Percentiles rank a stretch among this genome's conserved stretches.
Evolutionary conservation across 768 basidiomycete species (phyloP).

Genomic region (Antrodiella citrinella): DNA sequence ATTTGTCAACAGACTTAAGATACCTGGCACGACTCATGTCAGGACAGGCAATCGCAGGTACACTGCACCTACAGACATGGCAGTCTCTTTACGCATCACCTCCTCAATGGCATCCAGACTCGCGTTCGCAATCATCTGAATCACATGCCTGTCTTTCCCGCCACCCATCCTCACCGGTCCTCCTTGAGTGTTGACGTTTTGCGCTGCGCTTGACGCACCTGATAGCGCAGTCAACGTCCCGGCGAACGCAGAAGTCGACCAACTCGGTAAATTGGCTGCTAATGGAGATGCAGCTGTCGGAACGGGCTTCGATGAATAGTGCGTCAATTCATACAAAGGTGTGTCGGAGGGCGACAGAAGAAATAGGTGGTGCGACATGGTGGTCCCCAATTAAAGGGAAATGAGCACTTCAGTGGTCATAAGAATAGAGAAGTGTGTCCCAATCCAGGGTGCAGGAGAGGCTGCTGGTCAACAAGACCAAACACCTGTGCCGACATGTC

Average conservation of each 20-base stretch:
- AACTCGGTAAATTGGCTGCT: slow-evolving; percentile 77
- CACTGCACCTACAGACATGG: slow-evolving; percentile 48
- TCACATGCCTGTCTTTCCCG: slow-evolving; percentile 85
- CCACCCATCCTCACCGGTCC: slow-evolving; percentile 64
- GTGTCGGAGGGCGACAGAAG: slow-evolving; percentile 81
- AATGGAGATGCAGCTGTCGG: slow-evolving; percentile 52
- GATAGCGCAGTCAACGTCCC: slow-evolving; percentile 83
- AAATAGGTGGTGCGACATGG: slow-evolving; percentile 85
- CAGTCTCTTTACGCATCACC: slow-evolving; percentile 71
- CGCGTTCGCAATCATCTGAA: slow-evolving; percentile 98
- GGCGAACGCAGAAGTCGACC: slow-evolving; percentile 89
- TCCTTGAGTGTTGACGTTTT: slow-evolving; percentile 51
- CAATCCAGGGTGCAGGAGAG: too few relatives aligned
- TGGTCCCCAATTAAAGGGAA: too few relatives aligned
- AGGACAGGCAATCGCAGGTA: neutral
- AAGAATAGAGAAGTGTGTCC: too few relatives aligned
- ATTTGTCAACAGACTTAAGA: slow-evolving; percentile 90
- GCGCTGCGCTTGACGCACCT: slow-evolving; percentile 71
- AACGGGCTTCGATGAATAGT: slow-evolving; percentile 70
- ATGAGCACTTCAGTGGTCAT: too few relatives aligned
- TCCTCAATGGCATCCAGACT: slow-evolving; percentile 95
- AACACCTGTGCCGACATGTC: too few relatives aligned
- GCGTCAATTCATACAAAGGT: slow-evolving; percentile 76
- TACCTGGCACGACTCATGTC: slow-evolving; percentile 52
- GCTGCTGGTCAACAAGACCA: too few relatives aligned